Evolutionary conservation across 441 rosid species (phyloP), one percentile per base, ranked within the genome.

Genomic region (Gossypium laxum): DNA sequence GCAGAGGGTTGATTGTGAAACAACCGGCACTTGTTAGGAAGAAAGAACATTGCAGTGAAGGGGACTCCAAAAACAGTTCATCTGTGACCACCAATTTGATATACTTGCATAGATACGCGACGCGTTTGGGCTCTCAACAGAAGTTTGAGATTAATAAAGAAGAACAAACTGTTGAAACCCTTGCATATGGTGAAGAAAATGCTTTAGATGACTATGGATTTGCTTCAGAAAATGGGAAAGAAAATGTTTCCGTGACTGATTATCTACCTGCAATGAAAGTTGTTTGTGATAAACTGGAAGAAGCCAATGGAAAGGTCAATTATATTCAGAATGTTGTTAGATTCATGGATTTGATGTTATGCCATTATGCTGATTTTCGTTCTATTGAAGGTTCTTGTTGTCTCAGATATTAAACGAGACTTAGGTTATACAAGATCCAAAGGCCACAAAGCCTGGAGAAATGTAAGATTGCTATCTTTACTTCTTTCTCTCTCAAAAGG

Each of bases 211-310:
- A 75, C 69, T 87, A 82, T 74, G 79, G 79, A 78, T 17, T 72
- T 15, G 64, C 74, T 6, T 72, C 79, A 67, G 88, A 82, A 55
- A 56, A 73, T 80, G 73, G 69, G 19, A 83, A 75, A 76, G 93
- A 92, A 70, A 88, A 88, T 71, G 83, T 92, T 67, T 84, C 77
- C 3, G 81, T 89, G 55, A 91, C 82, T 79, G 99, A 95, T 85
- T 88, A 78, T 81, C 72, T 86, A 66, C 95, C 97, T 3, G 93
- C 92, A 47, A 88, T 92, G 97, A 81, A 75, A 84, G 94, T 91
- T 28, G 71, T 91, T 51, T 92, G 93, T 81, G 89, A 91, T 82
- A 88, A 82, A 74, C 97, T 95, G 76, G 90, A 89, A 78, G 85
- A 83, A 72, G 91, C 91, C 51, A 86, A 85, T 64, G 91, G 86